Base-by-base conservation (phyloP, 352 stramenopile genomes). In the Pythium folliculosum region DNA sequence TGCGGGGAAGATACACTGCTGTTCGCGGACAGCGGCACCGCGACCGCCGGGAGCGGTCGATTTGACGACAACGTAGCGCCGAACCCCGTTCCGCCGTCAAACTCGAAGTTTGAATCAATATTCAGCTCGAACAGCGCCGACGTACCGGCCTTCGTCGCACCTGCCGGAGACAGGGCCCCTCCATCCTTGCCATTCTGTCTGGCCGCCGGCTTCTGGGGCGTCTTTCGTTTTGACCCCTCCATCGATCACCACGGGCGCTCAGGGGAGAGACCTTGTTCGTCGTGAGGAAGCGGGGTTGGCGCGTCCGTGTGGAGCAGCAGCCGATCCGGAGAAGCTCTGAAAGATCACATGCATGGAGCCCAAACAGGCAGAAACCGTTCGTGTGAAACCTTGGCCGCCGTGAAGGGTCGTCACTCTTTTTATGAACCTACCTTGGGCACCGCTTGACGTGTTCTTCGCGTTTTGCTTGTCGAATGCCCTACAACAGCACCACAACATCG, bases 41-140 rank as follows among this genome's bases (percentile, higher is more conserved):
- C 25, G 21, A 79, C 62, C 9, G 80, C 84, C 3, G 77, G 63
- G 30, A 90, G 71, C 13, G 84, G 84, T 7, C 76, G 80, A 53
- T 82, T 92, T 2, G 84, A 90, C 27, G 68, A 51, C 38, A 90
- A 56, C n/a, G 84, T 87, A 1, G 52, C 37, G 8, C 84, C 84
- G 53, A 92, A 92, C 1, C 78, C 81, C 0, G 80, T 82, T 19
- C 84, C 84, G 7, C 84, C 84, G 51, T 90, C 77, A 63, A 92
- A 90, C 72, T 90, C 84, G 54, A 89, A 92, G 22, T 83, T 77
- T 13, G 77, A 69, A 52, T 92, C 81, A 35, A 90, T 49, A 14
- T 72, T 75, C 38, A 92, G 76, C 64, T 80, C 66, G 58, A 79
- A 89, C 58, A 84, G 78, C 37, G 69, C 58, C 25, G 45, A 50